Evolutionary conservation across 768 basidiomycete species (phyloP).

Genomic region (Boletus sp.): DNA sequence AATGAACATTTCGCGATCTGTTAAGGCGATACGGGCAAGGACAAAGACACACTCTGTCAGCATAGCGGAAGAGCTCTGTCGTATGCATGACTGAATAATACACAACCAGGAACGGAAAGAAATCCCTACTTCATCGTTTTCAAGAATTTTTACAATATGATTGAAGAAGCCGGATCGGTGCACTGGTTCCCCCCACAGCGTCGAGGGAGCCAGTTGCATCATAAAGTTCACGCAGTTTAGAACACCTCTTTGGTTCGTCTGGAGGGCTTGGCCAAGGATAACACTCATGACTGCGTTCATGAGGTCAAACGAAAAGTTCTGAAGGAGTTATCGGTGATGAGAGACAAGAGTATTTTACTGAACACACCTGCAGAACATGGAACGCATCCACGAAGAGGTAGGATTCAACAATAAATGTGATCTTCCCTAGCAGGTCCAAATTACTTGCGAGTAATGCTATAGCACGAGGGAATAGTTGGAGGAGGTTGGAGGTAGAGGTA

Average conservation of each 20-base stretch:
- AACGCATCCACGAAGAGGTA: slow-evolving; percentile 74
- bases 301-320: slow-evolving; percentile 57
- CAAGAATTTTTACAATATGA: slow-evolving; percentile 54
- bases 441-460: slow-evolving; percentile 62
- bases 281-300: slow-evolving; percentile 56
- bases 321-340: background rate
- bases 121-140: slow-evolving; percentile 62
- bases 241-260: slow-evolving; percentile 60
- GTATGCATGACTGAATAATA: slow-evolving; percentile 8
- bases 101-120: background rate
- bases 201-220: slow-evolving; percentile 60
- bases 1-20: slow-evolving; percentile 64
- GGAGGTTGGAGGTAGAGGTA: slow-evolving; percentile 49
- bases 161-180: slow-evolving; percentile 75
- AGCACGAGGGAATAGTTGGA: slow-evolving; percentile 64
- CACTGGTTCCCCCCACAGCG: slow-evolving; percentile 69
- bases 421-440: slow-evolving; percentile 70
- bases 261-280: slow-evolving; percentile 47
- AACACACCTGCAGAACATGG: slow-evolving; percentile 59
- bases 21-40: slow-evolving; percentile 69
- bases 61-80: slow-evolving; percentile 31
- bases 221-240: slow-evolving; percentile 58
- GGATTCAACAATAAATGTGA: slow-evolving; percentile 67
- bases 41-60: slow-evolving; percentile 72
- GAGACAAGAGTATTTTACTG: background rate